phyloP scores from a whole-genome alignment of 139 green algal species.

The Prasinococcaceae sp. region DNA sequence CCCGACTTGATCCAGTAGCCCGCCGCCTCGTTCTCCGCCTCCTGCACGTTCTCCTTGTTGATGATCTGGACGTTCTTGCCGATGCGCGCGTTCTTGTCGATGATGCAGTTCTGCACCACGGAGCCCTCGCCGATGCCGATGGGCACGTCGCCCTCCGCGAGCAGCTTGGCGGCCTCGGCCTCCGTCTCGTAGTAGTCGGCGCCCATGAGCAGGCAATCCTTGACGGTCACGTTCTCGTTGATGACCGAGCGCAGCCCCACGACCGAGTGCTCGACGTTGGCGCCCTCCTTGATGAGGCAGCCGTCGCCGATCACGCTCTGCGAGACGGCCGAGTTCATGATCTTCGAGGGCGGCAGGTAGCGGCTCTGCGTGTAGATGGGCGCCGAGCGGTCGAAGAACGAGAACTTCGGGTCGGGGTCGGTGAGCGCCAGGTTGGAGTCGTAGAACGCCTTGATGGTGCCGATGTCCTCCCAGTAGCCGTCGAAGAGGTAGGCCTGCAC shows the following conservation, averaged over 20 bases:
- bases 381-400: constrained; percentile 29
- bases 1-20: constrained; percentile 86
- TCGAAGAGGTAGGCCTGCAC: constrained; percentile 61
- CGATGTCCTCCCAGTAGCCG: constrained; percentile 86
- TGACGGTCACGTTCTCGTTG: constrained; percentile 33
- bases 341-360: constrained; percentile 65
- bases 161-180: not conserved
- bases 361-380: constrained; percentile 73
- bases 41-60: constrained; percentile 60
- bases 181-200: constrained; percentile 43
- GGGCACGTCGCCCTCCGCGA: constrained; percentile 5
- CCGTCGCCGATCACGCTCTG: constrained; percentile 49
- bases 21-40: constrained; percentile 66
- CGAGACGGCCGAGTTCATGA: constrained; percentile 42
- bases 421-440: constrained; percentile 85
- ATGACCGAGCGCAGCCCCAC: constrained; percentile 62
- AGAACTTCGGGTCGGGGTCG: constrained; percentile 67
- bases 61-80: constrained; percentile 23
- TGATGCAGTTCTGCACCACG: constrained; percentile 16
- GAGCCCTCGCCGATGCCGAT: constrained; percentile 22
- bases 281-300: constrained; percentile 36
- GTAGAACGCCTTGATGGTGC: constrained; percentile 94
- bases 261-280: constrained; percentile 45
- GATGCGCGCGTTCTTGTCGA: constrained; percentile 27
- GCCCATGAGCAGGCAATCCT: constrained; percentile 65